Evolutionary conservation across 257 asterid genomes (phyloP), one percentile per base, ranked within the genome.

Genomic region (Forsythia viridissima): DNA sequence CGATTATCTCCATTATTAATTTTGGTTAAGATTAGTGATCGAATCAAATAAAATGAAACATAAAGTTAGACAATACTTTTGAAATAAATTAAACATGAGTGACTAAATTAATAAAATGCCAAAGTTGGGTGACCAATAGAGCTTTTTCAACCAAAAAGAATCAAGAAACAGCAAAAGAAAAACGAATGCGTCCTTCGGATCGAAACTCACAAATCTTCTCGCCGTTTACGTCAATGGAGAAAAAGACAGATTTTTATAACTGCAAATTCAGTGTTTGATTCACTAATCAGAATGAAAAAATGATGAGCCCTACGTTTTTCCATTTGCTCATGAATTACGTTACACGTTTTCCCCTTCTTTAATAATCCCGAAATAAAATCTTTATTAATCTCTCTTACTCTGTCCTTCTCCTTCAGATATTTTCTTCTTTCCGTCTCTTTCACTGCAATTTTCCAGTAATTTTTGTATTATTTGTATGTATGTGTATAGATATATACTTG

Each of bases 361-460:
- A 52, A 66, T 39, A 75, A 57, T 20, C 6, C 4, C 46, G 8
- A 36, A 42, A 67, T 4, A 59, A 37, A 34, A 55, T 5, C 6
- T 75, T 68, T 37, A 6, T 39, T 70, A 9, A 36, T 18, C 70
- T 65, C 18, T 40, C 39, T 36, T 36, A 16, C 18, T 21, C n/a
- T 43, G 7, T 13, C 66, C 61, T 75, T 76, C 80, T 76, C 41
- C 86, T 65, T 42, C 77, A 13, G 51, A 82, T 70, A 59, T 73
- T 77, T 74, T 72, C 75, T 18, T 38, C 34, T 39, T 68, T 4
- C 55, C 0, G 55, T 48, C 59, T 40, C 42, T 15, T 15, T 69
- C 71, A 39, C 66, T 52, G 68, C 43, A 41, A 46, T 51, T 73
- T 1, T 44, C 5, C 38, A 67, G 70, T 7, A 9, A 51, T 63